Evolutionary conservation across 2,329 filamentous ascomycete genomes (phyloP), one percentile per base, ranked within the genome.

Genomic region (Rachicladosporium sp.): DNA sequence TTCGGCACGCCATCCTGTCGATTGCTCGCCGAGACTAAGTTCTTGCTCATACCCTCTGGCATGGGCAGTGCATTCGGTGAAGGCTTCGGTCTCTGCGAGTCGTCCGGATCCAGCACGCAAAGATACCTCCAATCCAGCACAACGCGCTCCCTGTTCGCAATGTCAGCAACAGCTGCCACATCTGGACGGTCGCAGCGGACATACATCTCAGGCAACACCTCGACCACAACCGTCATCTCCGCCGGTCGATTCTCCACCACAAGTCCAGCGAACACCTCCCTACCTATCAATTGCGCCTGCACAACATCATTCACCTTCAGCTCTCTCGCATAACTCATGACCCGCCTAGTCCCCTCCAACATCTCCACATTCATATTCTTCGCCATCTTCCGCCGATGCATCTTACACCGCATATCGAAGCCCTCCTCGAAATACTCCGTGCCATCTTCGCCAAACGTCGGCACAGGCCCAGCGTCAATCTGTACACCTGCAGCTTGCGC

Each of bases 341-440:
- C 74, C 45, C 78, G 75, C 41, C 75, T 67, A 56, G 82, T 80
- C 38, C 74, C 71, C 52, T 91, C 87, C 45, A 91, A 65, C 1
- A 69, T 65, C 40, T 83, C 76, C 6, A 52, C 38, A 13, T 55
- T 56, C 23, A 54, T 15, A 48, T 82, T 83, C 63, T 81, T 85
- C 46, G 86, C 79, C 53, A 91, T 79, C 66, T 91, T 93, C 10
- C 82, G 78, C 36, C 91, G 77, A 60, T 98, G 91, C 63, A 93
- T 94, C 44, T 88, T 84, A 65, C 91, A 98, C 51, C 83, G 86
- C 58, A 96, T 88, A 55, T 94, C 86, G 52, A 93, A 89, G 1
- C 82, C 87, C 53, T 87, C 83, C 51, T 93, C 82, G 49, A 84
- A 89, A 60, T 95, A 95, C 58, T 95, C 87, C 1, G 79, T 86